A percentile compares a stretch with the other conserved stretches of the same genome.
These are phyloP conservation scores for Gossypium mustelinum DNA, from an alignment of 345 rosid genomes.

Conservation along the genomic window DNA sequence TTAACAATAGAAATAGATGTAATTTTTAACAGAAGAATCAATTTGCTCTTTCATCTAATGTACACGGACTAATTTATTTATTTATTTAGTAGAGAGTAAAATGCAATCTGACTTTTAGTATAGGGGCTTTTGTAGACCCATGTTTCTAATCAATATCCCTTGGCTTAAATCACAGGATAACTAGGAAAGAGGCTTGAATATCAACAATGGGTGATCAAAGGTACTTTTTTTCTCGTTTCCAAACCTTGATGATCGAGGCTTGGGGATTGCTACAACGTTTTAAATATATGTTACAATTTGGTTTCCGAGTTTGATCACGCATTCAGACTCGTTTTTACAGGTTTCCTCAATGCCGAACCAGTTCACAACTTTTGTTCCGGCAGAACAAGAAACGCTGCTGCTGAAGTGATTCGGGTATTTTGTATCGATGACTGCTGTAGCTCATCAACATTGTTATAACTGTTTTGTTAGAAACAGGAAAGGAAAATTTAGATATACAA, in stretches of 20 bases:
- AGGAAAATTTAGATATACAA: background rate
- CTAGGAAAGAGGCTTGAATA: conserved; percentile 47
- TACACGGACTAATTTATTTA: no score
- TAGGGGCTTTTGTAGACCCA: background rate
- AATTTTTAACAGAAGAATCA: no score
- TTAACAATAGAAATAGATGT: no score
- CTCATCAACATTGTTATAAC: background rate
- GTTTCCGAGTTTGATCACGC: background rate
- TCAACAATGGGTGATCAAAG: background rate
- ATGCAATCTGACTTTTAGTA: no score
- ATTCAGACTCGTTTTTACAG: background rate
- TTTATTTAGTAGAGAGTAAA: no score
- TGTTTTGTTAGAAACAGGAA: background rate
- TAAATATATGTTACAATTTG: background rate
- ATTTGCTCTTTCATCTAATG: no score
- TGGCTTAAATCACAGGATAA: conserved; percentile 59
- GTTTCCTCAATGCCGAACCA: background rate
- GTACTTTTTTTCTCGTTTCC: background rate
- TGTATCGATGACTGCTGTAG: background rate
- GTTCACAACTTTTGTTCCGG: background rate
- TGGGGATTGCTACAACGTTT: background rate
- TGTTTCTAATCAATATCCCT: conserved; percentile 6
- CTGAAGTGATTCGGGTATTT: background rate
- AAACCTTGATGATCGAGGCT: background rate
- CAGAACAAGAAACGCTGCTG: background rate